Conservation (phyloP, 768 basidiomycete genomes). For the Kwoniella pini region DNA sequence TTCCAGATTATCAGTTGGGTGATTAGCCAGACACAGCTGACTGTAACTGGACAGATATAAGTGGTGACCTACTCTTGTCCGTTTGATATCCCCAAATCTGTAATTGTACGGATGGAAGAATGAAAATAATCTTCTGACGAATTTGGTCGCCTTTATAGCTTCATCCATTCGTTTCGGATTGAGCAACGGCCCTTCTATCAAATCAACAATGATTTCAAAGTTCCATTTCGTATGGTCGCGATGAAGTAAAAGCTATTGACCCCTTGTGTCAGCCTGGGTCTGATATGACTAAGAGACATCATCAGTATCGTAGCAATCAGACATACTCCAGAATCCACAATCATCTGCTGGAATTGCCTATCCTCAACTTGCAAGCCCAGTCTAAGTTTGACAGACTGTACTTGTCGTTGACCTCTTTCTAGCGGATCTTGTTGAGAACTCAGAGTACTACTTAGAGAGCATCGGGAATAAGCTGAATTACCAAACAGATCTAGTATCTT, state of each 20-base stretch:
- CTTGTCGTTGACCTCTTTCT: conserved; percentile 81
- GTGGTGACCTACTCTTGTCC: conserved; percentile 61
- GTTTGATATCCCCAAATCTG: conserved; percentile 79
- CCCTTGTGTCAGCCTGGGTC: no score
- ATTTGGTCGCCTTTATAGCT: conserved; percentile 83
- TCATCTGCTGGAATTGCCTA: conserved; percentile 75
- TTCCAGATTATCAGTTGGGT: neutral
- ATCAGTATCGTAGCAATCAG: neutral
- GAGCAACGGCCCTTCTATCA: conserved; percentile 87
- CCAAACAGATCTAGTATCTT: no score
- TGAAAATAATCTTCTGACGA: conserved; percentile 82
- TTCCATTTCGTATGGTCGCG: conserved; percentile 93
- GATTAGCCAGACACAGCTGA: no score
- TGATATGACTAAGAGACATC: conserved; percentile 57
- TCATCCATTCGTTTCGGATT: conserved; percentile 93
- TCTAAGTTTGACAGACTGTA: conserved; percentile 85
- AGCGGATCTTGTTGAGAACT: conserved; percentile 73
- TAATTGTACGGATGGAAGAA: conserved; percentile 89
- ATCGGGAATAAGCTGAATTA: neutral
- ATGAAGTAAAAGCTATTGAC: conserved; percentile 77
- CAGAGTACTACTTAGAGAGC: conserved; percentile 43
- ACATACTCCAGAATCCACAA: conserved; percentile 82
- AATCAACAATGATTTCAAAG: conserved; percentile 79
- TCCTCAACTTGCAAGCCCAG: conserved; percentile 95
- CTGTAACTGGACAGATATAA: no score